Evolutionary conservation across 202 grass and related monocot species (phyloP).

Genomic region (Bolboschoenoplectus hybrid): DNA sequence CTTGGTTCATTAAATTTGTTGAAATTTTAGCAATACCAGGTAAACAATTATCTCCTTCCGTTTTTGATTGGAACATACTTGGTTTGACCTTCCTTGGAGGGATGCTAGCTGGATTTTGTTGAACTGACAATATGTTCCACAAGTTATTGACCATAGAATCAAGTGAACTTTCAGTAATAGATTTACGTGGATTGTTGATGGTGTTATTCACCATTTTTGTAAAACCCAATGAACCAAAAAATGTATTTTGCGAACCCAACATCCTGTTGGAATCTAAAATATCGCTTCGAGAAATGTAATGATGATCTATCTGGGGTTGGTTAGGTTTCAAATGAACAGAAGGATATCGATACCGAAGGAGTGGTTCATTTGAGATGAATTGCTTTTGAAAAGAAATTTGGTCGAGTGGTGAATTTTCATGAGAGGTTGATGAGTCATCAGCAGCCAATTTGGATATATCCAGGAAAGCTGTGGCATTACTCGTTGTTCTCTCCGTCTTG

Average conservation of each 20-base stretch:
- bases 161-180: background rate
- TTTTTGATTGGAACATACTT: conserved; percentile 26
- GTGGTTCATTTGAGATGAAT: conserved; percentile 4
- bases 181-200: background rate
- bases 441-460: background rate
- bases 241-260: conserved; percentile 3
- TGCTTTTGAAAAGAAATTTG: conserved; percentile 27
- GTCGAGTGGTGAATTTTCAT: background rate
- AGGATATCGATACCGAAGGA: conserved; percentile 6
- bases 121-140: background rate
- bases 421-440: conserved; percentile 13
- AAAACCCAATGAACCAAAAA: background rate
- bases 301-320: background rate
- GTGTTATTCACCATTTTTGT: background rate
- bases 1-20: background rate
- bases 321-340: conserved; percentile 21
- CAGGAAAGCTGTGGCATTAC: background rate
- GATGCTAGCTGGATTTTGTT: conserved; percentile 6
- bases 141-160: conserved; percentile 24
- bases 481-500: background rate
- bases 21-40: background rate
- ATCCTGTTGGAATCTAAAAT: background rate
- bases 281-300: conserved; percentile 6
- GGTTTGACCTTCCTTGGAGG: background rate
- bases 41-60: background rate